These are phyloP conservation scores for Solanum etuberosum DNA, from an alignment of 257 asterid species.

Conservation along the genomic window DNA sequence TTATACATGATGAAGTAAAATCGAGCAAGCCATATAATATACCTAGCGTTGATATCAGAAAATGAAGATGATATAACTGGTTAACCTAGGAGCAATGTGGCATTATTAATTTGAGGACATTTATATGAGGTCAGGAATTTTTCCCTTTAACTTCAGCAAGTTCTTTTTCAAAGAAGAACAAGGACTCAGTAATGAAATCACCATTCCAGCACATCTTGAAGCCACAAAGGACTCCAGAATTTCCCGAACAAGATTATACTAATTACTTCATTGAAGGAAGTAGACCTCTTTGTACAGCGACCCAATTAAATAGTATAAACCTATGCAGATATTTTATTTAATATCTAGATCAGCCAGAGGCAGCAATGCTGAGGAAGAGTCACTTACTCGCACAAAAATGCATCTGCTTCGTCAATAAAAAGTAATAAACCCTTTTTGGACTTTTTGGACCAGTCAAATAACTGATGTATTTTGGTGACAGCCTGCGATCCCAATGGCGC, in stretches of 20 bases:
- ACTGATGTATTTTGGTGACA: conserved; percentile 92
- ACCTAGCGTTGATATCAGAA: background rate
- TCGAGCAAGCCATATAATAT: background rate
- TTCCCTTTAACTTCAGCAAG: background rate
- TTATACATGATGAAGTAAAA: background rate
- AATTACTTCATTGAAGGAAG: background rate
- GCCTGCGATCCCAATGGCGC: conserved; percentile 95
- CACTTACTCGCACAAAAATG: conserved; percentile 97
- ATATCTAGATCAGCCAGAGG: background rate
- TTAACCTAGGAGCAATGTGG: background rate
- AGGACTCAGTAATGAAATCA: background rate
- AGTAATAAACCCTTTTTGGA: conserved; percentile 83
- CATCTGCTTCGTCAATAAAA: conserved; percentile 97
- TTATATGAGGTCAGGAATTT: background rate
- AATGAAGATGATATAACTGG: background rate
- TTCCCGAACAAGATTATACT: background rate
- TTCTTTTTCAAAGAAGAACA: background rate
- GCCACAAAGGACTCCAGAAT: background rate
- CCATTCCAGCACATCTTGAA: background rate
- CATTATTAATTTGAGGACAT: background rate
- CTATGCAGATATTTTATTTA: background rate
- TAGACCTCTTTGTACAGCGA: background rate
- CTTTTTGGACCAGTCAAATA: conserved; percentile 92
- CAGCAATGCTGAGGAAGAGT: background rate
- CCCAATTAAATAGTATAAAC: background rate